Base-by-base conservation (phyloP, 2,329 filamentous ascomycete species). In the Gyromitra esculenta region DNA sequence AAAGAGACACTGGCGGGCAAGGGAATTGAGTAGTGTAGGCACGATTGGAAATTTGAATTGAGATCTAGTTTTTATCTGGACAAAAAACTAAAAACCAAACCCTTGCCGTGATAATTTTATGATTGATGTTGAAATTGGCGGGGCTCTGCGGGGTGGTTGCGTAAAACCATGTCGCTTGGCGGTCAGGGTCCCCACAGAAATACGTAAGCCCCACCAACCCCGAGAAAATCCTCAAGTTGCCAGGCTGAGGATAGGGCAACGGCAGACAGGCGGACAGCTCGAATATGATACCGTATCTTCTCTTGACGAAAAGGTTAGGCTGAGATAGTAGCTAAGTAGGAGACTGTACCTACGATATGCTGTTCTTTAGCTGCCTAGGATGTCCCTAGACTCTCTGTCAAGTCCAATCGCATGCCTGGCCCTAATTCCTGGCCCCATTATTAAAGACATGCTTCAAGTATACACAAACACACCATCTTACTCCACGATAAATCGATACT, bases 1-100 rank as follows among this genome's bases (percentile, higher is more conserved):
- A 59, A 31, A 31, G 25, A 31, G 25, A 31, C 25, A 31, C 25
- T 5, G 11, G 21, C 43, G 60, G 21, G 31, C 35, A 37, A 63
- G 45, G 9, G 67, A 60, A 60, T 52, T 66, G 45, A 68, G 69
- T 68, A 63, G 45, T 52, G 69, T 57, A 76, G 63, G 68, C 74
- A 74, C 69, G 62, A 48, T 35, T 31, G 41, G 11, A 45, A 13
- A 43, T 11, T 25, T 39, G 43, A 15, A 57, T 37, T 48, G 18
- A 56, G 31, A 18, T 7, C n/a, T 37, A 50, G 39, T 50, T 35
- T 65, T 60, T 60, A 25, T 60, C 31, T 15, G n/a, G 39, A 9
- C 7, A 18, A 39, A 60, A 60, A 39, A 8, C 5, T 1, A 39
- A 52, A 52, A 52, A 52, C 8, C 25, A 18, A 9, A n/a, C 8